Base-by-base conservation (phyloP, 2,329 filamentous ascomycete species). In the Pseudocercospora eumusae region DNA sequence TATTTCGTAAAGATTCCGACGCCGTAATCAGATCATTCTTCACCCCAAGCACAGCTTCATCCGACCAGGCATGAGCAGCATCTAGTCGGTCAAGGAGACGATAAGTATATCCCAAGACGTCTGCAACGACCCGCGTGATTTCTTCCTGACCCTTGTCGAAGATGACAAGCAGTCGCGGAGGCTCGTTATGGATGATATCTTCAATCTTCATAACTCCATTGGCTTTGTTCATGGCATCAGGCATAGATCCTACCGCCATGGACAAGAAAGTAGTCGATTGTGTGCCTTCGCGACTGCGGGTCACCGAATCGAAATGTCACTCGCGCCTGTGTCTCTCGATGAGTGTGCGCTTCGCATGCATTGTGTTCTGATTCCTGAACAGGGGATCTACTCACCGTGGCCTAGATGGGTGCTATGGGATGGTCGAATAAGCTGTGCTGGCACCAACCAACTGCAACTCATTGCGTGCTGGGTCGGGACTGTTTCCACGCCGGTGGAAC, bases 31-130 rank as follows among this genome's bases (percentile, higher is more conserved):
- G 79, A 15, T 79, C 78, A 5, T 84, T 84, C 47, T 80, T 75
- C 56, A 93, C 80, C 2, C 90, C 91, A 52, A 91, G 80, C 8
- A 93, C 87, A n/a, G 84, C 81, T 64, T 86, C 84, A 70, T 82
- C 78, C 69, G 89, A 82, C 56, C 84, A 78, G 56, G 76, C 69
- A 66, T 79, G 80, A 69, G 87, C 79, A 50, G 83, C 77, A 64
- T 80, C 77, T 75, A 89, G 82, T 59, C 82, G 78, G 31, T 79
- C 75, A 57, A 84, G 84, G 47, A 88, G 79, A 62, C 82, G 84
- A 77, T 84, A 88, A 20, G 88, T 84, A 73, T 92, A 91, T 13
- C 91, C 91, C 45, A 95, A 78, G 7, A 93, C 88, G 70, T 93
- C 89, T 25, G 91, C 90, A 68, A 93, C 89, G 33, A 90, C 79